Conservation (phyloP, 768 basidiomycete species). For the Boletus subparvulus region DNA sequence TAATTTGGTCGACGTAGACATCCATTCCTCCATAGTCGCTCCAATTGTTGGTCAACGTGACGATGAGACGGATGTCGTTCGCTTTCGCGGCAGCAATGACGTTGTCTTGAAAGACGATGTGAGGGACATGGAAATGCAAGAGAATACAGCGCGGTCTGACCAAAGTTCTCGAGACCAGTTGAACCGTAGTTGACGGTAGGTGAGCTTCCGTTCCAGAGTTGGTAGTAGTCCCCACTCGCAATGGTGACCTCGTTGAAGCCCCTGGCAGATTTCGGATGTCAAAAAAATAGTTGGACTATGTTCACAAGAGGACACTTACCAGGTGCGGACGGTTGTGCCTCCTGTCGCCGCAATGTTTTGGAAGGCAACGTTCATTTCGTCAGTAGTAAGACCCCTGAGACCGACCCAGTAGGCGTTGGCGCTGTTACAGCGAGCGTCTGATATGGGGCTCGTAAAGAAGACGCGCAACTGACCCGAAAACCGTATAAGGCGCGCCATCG, state of each 20-base stretch:
- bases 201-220: constrained; percentile 50
- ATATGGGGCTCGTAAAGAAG: not conserved
- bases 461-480: constrained; percentile 45
- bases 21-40: constrained; percentile 27
- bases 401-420: constrained; percentile 62
- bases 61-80: constrained; percentile 19
- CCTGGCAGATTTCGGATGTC: constrained; percentile 31
- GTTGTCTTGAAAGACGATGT: constrained; percentile 15
- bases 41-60: constrained; percentile 28
- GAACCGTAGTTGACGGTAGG: constrained; percentile 56
- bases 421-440: constrained; percentile 22
- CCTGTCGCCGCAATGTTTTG: constrained; percentile 50
- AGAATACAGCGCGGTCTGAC: constrained; percentile 21
- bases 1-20: constrained; percentile 28
- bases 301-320: constrained; percentile 28
- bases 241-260: constrained; percentile 59
- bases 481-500: constrained; percentile 48
- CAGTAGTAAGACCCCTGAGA: constrained; percentile 43
- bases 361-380: constrained; percentile 52
- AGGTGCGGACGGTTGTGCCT: constrained; percentile 54
- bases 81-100: constrained; percentile 22
- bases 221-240: constrained; percentile 50
- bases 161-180: constrained; percentile 52
- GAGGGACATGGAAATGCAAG: not conserved
- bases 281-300: not conserved